Evolutionary conservation across 2,329 filamentous ascomycete species (phyloP), one percentile per base, ranked within the genome.

Genomic region (Arthroderma uncinatum): DNA sequence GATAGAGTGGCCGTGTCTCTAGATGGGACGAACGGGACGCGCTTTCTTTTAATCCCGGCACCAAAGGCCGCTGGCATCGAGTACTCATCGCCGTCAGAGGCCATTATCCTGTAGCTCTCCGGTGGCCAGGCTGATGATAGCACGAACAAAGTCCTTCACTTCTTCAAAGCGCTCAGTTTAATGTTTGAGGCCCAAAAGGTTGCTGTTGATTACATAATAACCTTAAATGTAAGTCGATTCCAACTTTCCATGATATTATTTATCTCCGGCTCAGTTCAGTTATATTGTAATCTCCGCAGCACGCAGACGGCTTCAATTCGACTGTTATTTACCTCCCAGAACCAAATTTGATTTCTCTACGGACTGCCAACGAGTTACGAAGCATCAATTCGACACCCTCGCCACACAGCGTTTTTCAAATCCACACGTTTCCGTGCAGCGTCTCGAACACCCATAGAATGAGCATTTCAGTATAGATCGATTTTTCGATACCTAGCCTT

Each of bases 1-100:
- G 63, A 64, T 44, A 65, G 57, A 54, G 52, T 54, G 59, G 69
- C 62, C 60, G 69, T 61, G 62, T 74, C 59, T 57, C 73, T 71
- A 19, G 80, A 76, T 19, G 78, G 74, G 12, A 86, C 79, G 65
- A 86, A 86, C 4, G 76, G 73, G 44, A 86, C 78, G 55, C 73
- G 75, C 70, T 81, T 83, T 62, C 80, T 76, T 65, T 80, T 81
- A 55, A 85, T 77, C n/a, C 82, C 82, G 10, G 81, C 79, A 44
- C 80, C 80, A 61, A 84, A 85, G 57, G 79, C 77, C 10, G 78
- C 76, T 63, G 83, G 82, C 59, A 82, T 76, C 16, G 78, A 79
- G 59, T 83, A 84, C 44, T 77, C 76, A 44, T 83, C 79, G 21
- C 81, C 78, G 65, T 70, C 62, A 42, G 62, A 57, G 57, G 70